Conservation (phyloP, 371 early-diverging fungal species). For the Mucor mucedo region DNA sequence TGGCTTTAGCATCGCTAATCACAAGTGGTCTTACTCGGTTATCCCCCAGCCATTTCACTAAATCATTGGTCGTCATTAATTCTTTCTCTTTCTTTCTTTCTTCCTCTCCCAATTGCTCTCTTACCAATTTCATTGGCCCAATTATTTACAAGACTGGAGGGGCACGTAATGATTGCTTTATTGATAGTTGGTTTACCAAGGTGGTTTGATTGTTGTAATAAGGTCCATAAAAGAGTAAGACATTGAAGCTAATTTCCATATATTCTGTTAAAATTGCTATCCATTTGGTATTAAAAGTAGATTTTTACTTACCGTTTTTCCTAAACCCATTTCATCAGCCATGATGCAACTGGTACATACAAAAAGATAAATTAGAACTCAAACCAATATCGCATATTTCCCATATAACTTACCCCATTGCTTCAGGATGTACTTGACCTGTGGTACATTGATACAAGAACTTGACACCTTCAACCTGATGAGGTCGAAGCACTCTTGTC, state of each 20-base stretch:
- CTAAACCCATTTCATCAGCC: slow-evolving; percentile 99
- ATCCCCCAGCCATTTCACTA: slow-evolving; percentile 91
- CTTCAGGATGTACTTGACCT: slow-evolving; percentile 68
- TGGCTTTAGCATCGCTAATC: slow-evolving; percentile 76
- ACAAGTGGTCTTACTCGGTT: slow-evolving; percentile 80
- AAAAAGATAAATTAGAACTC: not conserved
- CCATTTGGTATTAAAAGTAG: not conserved
- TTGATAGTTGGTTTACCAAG: slow-evolving; percentile 90
- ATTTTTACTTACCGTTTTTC: slow-evolving; percentile 71
- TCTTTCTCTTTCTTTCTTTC: no score
- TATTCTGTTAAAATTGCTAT: not conserved
- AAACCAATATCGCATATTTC: not conserved
- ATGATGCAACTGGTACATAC: slow-evolving; percentile 85
- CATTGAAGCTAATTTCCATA: slow-evolving; percentile 74
- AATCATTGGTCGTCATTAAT: not conserved
- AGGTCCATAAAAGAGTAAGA: slow-evolving; percentile 93
- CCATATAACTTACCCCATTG: slow-evolving; percentile 45
- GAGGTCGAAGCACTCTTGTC: slow-evolving; percentile 87
- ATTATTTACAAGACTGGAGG: slow-evolving; percentile 82
- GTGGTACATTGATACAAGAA: slow-evolving; percentile 94
- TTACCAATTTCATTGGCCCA: slow-evolving; percentile 86
- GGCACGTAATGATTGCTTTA: slow-evolving; percentile 88
- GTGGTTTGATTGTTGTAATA: slow-evolving; percentile 87
- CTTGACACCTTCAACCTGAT: slow-evolving; percentile 91
- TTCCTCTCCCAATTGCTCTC: not conserved